phyloP scores from a whole-genome alignment of 805 yeast species.

The Candida ovalis region DNA sequence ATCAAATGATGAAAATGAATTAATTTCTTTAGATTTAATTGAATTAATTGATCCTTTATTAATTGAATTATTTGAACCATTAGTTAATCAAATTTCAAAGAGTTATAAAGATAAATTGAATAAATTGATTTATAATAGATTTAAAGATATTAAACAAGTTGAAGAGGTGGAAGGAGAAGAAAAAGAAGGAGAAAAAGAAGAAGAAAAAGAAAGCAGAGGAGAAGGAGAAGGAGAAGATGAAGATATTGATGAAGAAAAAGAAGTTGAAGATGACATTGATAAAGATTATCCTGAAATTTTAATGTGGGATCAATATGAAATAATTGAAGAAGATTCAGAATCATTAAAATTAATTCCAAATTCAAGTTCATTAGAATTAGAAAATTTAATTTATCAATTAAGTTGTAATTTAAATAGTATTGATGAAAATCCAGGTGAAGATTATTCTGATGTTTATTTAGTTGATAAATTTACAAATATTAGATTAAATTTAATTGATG shows the following conservation, averaged over 20 bases:
- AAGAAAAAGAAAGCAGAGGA: neutral
- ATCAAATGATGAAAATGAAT: neutral
- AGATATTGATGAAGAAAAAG: neutral
- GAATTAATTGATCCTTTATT: conserved; percentile 14
- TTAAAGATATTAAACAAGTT: neutral
- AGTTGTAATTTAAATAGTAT: conserved; percentile 13
- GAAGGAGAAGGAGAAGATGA: neutral
- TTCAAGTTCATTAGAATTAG: conserved; percentile 22
- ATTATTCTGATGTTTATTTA: conserved; percentile 28
- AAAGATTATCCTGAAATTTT: conserved; percentile 16
- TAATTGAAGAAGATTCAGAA: neutral
- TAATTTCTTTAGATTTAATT: conserved; percentile 12
- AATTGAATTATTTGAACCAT: conserved; percentile 9
- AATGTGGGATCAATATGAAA: conserved; percentile 17
- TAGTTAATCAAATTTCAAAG: conserved; percentile 7
- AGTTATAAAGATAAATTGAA: conserved; percentile 9
- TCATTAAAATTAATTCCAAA: conserved; percentile 12
- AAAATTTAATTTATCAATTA: conserved; percentile 18
- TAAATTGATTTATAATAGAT: conserved; percentile 11
- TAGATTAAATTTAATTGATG: conserved; percentile 13
- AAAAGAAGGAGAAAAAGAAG: neutral
- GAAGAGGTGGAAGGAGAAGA: neutral
- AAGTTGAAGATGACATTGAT: neutral
- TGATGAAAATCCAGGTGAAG: conserved; percentile 15
- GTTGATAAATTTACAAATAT: conserved; percentile 14